Conservation (phyloP, 1,139 yeast species). For the Zygoascus meyerae region DNA sequence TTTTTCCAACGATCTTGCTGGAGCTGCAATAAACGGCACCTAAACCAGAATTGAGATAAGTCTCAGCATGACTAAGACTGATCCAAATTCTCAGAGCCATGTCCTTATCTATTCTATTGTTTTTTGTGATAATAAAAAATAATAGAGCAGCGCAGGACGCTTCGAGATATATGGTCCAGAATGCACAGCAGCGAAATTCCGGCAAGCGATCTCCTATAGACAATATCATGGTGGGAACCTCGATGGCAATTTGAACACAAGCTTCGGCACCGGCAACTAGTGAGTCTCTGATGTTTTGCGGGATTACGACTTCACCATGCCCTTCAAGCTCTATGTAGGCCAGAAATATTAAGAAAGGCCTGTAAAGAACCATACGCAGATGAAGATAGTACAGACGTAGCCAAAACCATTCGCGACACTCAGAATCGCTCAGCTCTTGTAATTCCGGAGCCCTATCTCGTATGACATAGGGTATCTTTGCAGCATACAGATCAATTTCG, state of each 20-base stretch:
- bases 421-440: slow-evolving; percentile 7
- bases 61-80: slow-evolving; percentile 12
- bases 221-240: slow-evolving; percentile 13
- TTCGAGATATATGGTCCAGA: slow-evolving; percentile 14
- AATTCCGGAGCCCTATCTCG: slow-evolving; percentile 11
- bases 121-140: slow-evolving; percentile 11
- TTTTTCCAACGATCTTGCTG: slow-evolving; percentile 9
- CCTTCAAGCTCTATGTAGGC: slow-evolving; percentile 12
- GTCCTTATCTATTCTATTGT: slow-evolving; percentile 9
- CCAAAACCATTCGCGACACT: slow-evolving; percentile 15
- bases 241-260: slow-evolving; percentile 13
- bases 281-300: slow-evolving; percentile 6
- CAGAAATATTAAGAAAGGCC: slow-evolving; percentile 14
- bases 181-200: slow-evolving; percentile 5
- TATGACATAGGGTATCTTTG: slow-evolving; percentile 8
- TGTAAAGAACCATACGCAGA: slow-evolving; percentile 11
- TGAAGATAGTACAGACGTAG: slow-evolving; percentile 12
- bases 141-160: slow-evolving; percentile 13
- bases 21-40: slow-evolving; percentile 6
- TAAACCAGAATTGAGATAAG: slow-evolving; percentile 13
- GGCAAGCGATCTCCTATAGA: slow-evolving; percentile 13
- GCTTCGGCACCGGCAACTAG: slow-evolving; percentile 9
- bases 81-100: slow-evolving; percentile 14
- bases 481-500: slow-evolving; percentile 10
- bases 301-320: not conserved